Evolutionary conservation across 768 basidiomycete species (phyloP).

Genomic region (Tylopilus felleus): DNA sequence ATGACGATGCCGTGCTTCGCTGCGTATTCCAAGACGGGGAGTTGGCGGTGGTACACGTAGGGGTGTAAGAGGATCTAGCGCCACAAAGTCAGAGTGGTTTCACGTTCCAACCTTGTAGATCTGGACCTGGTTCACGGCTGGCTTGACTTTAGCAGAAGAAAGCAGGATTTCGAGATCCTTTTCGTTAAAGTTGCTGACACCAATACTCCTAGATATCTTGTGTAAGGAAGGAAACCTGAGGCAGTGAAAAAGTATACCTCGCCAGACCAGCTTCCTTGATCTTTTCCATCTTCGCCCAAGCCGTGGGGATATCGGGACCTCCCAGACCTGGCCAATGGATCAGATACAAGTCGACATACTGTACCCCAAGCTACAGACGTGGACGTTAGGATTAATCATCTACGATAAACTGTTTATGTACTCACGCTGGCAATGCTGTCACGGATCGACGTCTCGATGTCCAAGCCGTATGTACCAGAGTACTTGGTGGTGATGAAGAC

Average conservation of each 20-base stretch:
- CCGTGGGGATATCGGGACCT: conserved; percentile 54
- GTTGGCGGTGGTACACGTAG: conserved; percentile 57
- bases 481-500: conserved; percentile 70
- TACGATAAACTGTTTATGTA: not conserved
- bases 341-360: conserved; percentile 69
- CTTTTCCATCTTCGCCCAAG: conserved; percentile 66
- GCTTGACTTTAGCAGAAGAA: conserved; percentile 56
- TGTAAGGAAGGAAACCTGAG: not conserved
- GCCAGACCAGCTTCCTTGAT: conserved; percentile 54
- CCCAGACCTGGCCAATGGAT: conserved; percentile 58
- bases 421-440: conserved; percentile 56
- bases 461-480: conserved; percentile 48
- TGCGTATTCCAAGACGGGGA: conserved; percentile 55
- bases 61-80: conserved; percentile 69
- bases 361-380: conserved; percentile 50
- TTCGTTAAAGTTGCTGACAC: conserved; percentile 66
- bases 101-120: not conserved
- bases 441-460: conserved; percentile 52
- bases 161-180: conserved; percentile 54
- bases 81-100: not conserved
- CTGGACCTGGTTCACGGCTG: conserved; percentile 67
- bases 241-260: conserved; percentile 39
- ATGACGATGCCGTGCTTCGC: conserved; percentile 57
- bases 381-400: not conserved
- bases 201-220: conserved; percentile 51